Evolutionary conservation across 2,329 filamentous ascomycete species (phyloP), one percentile per base, ranked within the genome.

Genomic region (Acrodontium crateriforme): DNA sequence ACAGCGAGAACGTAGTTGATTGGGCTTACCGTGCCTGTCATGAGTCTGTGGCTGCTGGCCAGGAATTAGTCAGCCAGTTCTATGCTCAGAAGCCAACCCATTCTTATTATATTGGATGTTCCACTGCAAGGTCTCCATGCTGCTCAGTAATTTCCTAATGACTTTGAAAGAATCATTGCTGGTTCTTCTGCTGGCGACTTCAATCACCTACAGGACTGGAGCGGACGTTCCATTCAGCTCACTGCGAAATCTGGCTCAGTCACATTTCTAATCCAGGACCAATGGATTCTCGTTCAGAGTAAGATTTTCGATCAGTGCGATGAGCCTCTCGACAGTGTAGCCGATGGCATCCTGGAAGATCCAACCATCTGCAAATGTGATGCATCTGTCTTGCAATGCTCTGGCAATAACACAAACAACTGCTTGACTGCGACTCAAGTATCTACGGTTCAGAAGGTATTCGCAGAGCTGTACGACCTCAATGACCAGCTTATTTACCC

Each of bases 251-350:
- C 37, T 31, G 58, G 40, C 4, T 45, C 59, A 51, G 6, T 53
- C 43, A 17, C 56, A 45, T 64, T 60, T 37, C 47, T 65, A 15
- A 50, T 53, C 1, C 11, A 35, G 18, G 34, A 43, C 9, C 34
- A 57, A 17, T 66, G 61, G 62, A 37, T 46, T 9, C 42, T 50
- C 1, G 58, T 65, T 11, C 55, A 63, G 31, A 35, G 47, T 10
- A 56, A 59, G 25, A 49, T 64, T 18, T 36, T 68, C 17, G 48
- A 51, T 9, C 63, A 68, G 40, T 69, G 65, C 40, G 65, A 69
- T 36, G 57, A 52, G 47, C 40, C 40, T 3, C 46, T 65, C 5
- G 65, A 69, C 37, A 60, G 61, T 11, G 55, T 57, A 9, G 42
- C 47, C 7, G 65, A 69, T 40, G 60, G 60, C 6, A 57, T 66